A percentile compares a stretch with the other conserved stretches of the same genome.
These are phyloP conservation scores for Fusarium nodosum DNA, from an alignment of 2,329 filamentous ascomycete species.

Conservation along the genomic window DNA sequence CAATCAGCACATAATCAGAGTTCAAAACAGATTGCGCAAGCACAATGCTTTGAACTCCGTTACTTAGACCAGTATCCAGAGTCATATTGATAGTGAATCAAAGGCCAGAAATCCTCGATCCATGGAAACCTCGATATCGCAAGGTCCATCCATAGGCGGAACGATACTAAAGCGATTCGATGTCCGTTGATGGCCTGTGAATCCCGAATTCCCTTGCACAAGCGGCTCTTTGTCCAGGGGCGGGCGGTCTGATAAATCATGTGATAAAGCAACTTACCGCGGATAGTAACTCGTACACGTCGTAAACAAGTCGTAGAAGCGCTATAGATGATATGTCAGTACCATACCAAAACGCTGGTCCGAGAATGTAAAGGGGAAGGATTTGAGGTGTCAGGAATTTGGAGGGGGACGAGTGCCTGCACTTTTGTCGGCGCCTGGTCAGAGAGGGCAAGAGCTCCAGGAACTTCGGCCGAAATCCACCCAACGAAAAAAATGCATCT, in stretches of 20 bases:
- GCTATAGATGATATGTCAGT: conserved; percentile 40
- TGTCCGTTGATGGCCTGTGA: background rate
- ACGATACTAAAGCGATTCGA: background rate
- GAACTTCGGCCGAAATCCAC: background rate
- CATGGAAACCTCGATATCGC: background rate
- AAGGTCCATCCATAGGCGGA: background rate
- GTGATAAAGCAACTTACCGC: conserved; percentile 42
- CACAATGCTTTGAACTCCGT: conserved; percentile 9
- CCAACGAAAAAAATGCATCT: background rate
- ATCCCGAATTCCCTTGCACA: background rate
- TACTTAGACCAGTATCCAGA: background rate
- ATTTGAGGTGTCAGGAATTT: background rate
- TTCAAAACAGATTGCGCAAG: background rate
- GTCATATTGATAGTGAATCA: conserved; percentile 28
- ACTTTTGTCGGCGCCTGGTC: conserved; percentile 2
- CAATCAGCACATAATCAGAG: conserved; percentile 14
- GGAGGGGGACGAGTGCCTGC: background rate
- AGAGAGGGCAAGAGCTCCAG: background rate
- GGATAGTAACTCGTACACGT: conserved; percentile 50
- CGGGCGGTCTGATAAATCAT: background rate
- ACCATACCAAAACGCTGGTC: conserved; percentile 13
- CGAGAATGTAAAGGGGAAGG: conserved; percentile 2
- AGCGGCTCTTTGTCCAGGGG: conserved; percentile 1
- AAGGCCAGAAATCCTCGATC: background rate
- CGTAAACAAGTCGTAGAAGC: conserved; percentile 50